phyloP scores from a whole-genome alignment of 345 rosid species.

The Psidium guajava region DNA sequence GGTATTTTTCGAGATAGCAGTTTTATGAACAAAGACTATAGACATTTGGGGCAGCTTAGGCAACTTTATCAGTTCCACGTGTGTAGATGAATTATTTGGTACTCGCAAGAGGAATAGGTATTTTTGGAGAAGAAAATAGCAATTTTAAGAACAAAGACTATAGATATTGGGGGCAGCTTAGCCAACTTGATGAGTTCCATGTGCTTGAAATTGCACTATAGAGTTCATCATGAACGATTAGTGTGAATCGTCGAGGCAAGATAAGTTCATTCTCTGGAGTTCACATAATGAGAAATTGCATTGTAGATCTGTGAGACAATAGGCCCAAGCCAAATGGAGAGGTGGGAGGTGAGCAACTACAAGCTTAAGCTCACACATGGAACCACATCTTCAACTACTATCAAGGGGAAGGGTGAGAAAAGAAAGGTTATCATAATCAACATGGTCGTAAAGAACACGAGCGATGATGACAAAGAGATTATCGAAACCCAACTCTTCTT shows the following conservation, averaged over 20 bases:
- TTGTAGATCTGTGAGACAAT: neutral
- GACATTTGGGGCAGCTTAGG: no score
- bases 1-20: no score
- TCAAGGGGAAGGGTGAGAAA: neutral
- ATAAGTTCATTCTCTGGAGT: neutral
- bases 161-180: no score
- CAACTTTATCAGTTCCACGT: no score
- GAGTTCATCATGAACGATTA: no score
- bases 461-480: neutral
- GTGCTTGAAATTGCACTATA: constrained; percentile 12
- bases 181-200: constrained; percentile 9
- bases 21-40: no score
- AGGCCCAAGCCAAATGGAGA: neutral
- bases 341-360: neutral
- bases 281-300: neutral
- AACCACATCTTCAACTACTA: no score
- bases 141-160: neutral
- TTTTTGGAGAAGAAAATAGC: no score
- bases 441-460: neutral
- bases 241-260: no score
- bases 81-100: no score
- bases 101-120: no score
- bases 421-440: neutral
- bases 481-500: constrained; percentile 1
- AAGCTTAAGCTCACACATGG: constrained; percentile 18